These are phyloP conservation scores for Lasiosphaeriaceae sp. DNA, from an alignment of 495 filamentous ascomycete species.

Conservation along the genomic window DNA sequence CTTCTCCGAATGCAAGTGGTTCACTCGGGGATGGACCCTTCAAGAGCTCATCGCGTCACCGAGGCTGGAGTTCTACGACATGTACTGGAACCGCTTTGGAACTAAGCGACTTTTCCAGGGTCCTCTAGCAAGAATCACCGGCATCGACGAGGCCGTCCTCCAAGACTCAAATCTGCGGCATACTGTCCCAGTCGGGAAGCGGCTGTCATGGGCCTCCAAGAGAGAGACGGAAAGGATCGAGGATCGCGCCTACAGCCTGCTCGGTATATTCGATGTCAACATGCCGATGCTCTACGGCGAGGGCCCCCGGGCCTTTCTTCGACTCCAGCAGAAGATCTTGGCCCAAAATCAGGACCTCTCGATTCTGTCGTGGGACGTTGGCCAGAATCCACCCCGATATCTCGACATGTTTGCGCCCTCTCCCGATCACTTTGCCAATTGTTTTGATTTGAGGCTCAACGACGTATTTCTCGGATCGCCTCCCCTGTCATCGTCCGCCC, in stretches of 20 bases:
- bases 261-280: slow-evolving; percentile 11
- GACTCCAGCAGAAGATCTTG: slow-evolving; percentile 6
- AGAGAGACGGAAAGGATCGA: slow-evolving; percentile 4
- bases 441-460: too few species aligned
- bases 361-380: too few species aligned
- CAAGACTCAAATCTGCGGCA: background rate
- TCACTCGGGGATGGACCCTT: slow-evolving; percentile 7
- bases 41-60: slow-evolving; percentile 26
- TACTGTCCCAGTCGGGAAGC: background rate
- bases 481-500: too few species aligned
- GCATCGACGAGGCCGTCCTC: background rate
- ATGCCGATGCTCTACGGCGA: slow-evolving; percentile 8
- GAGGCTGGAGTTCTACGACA: slow-evolving; percentile 27
- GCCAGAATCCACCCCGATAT: too few species aligned
- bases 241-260: slow-evolving; percentile 12
- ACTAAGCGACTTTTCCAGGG: background rate
- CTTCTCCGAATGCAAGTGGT: slow-evolving; percentile 24
- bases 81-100: slow-evolving; percentile 18
- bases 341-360: too few species aligned
- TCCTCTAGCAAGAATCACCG: background rate
- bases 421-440: too few species aligned
- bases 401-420: too few species aligned
- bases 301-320: slow-evolving; percentile 4
- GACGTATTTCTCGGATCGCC: too few species aligned
- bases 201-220: slow-evolving; percentile 9